Evolutionary conservation across 2,329 filamentous ascomycete species (phyloP), one percentile per base, ranked within the genome.

Genomic region (Shiraia sp.): DNA sequence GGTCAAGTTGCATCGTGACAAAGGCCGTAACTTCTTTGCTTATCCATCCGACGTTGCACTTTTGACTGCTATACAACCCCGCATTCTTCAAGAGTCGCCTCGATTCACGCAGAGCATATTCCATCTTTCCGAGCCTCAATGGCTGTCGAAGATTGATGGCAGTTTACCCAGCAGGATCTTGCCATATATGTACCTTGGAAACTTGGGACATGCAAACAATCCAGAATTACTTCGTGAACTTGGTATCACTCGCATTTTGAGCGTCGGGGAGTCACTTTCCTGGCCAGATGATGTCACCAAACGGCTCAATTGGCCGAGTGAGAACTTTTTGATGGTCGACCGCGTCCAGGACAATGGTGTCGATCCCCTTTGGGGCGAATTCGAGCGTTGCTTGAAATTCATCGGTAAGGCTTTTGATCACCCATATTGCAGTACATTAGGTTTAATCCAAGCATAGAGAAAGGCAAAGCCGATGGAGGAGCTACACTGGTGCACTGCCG

Each of bases 331-430:
- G 63, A 80, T 86, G 56, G 81, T 99, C 24, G 85, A 92, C 61
- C 82, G 86, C 10, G 89, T 99, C 5, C 93, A 97, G 65, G 93
- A 99, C 63, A 99, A 99, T 62, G 93, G 93, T 4, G 93, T 97
- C 47, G 93, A 99, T 69, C 87, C 91, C 4, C 73, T 99, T 57
- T 95, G 85, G 23, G 81, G 87, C 24, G 88, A 96, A 54, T 95
- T 97, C 69, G 80, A 84, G 55, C 79, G 86, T 27, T 97, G 92
- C 63, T 76, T 99, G 32, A 83, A 88, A 19, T 99, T 97, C 60
- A 96, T 99, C 66, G 87, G 92, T 96, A 74, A 69, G 87, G 76
- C 10, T 10, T 29, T 32, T 9, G 34, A 30, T 24, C 5, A 7
- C 19, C 19, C 8, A 8, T 22, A 22, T 24, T 31, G 34, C 2